Percentiles rank a stretch among this genome's conserved stretches.
These are phyloP conservation scores for Setaria viridis DNA, from an alignment of 202 grass and related monocot species.

Conservation along the genomic window DNA sequence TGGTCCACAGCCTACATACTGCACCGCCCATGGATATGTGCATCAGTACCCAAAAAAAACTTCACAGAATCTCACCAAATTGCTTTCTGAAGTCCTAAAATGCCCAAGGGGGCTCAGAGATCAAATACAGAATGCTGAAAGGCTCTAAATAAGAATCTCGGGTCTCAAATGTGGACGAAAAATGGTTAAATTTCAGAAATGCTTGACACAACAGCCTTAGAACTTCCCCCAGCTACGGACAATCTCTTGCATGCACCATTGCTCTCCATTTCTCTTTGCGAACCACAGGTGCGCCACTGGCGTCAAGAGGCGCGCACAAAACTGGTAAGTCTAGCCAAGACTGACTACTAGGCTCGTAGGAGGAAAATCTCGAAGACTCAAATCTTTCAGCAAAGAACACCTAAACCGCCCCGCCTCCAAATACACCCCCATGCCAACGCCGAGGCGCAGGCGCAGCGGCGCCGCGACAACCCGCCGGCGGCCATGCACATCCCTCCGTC, in stretches of 20 bases:
- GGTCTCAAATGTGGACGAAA: neutral
- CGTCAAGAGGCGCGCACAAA: neutral
- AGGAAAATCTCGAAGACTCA: neutral
- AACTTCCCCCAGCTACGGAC: neutral
- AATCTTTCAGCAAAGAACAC: conserved; percentile 22
- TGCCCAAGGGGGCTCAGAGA: neutral
- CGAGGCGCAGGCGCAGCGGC: neutral
- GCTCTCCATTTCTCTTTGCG: neutral
- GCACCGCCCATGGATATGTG: neutral
- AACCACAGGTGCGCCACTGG: neutral
- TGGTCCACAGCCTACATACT: neutral
- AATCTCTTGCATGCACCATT: neutral
- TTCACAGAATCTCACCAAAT: neutral
- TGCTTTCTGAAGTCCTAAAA: neutral
- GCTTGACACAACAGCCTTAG: neutral
- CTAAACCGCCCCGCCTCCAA: conserved; percentile 7
- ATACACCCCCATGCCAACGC: neutral
- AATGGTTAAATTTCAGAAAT: neutral
- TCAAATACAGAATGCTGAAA: neutral
- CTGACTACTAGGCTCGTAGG: neutral
- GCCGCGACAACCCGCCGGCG: neutral
- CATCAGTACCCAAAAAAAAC: neutral
- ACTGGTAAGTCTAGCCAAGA: neutral
- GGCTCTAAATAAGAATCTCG: neutral
- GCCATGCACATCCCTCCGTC: neutral